Base-by-base conservation (phyloP, 768 basidiomycete species). In the Phlegmacium glaucopus region DNA sequence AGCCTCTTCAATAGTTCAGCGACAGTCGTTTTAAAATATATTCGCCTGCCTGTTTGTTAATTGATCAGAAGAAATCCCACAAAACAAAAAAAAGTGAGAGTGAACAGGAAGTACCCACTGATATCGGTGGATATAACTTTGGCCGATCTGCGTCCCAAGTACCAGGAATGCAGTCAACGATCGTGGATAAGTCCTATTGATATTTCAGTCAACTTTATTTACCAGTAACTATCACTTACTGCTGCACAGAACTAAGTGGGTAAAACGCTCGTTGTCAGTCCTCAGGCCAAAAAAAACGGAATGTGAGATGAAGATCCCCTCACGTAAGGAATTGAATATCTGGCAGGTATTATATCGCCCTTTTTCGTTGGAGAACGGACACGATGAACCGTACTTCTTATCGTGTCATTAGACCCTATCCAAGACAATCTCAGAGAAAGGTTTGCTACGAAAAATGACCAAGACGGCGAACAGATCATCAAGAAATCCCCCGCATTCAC, bases 311-410 rank as follows among this genome's bases (percentile, higher is more conserved):
- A 26, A 60, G 22, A 22, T n/a, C n/a, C 22, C 22, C 76, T 50
- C 50, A 78, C 78, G 55, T 82, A 83, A 28, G 83, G 82, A 50
- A 84, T 83, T 1, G 81, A 83, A 54, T 80, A 83, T 22, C 82
- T 66, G 27, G 73, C 72, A 1, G 75, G 77, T 1, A 75, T 49
- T 16, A 45, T 16, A 13, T 39, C 69, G 62, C 74, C 71, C 9
- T 58, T 63, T 36, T 62, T 62, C 13, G 49, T 61, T 17, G 75
- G 77, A 2, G 72, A 70, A 30, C 73, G 66, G 4, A 82, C 79
- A 15, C 79, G 77, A 55, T 80, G 79, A 8, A 78, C 52, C 0
- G 79, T 76, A 57, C 78, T 80, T 53, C 69, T 66, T 28, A 78
- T 72, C 1, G 60, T 68, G 44, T 73, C 69, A 47, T 74, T 74